Evolutionary conservation across 2,329 filamentous ascomycete species (phyloP).

Genomic region (Ophiostoma sp.): DNA sequence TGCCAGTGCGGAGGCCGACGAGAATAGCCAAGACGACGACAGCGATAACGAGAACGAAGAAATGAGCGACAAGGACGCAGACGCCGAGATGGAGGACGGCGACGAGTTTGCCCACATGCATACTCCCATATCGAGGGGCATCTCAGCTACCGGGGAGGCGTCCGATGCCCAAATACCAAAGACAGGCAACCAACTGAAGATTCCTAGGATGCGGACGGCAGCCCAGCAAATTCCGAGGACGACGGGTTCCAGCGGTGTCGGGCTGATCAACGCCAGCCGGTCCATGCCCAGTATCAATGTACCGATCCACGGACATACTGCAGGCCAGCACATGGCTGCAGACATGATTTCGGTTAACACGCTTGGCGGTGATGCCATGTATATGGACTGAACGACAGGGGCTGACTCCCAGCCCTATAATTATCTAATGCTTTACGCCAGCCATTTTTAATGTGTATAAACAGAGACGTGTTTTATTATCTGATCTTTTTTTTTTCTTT

Average conservation of each 20-base stretch:
- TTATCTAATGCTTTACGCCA: background rate
- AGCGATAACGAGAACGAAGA: slow-evolving; percentile 13
- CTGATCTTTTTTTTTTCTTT: background rate
- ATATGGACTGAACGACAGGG: slow-evolving; percentile 47
- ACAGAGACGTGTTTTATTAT: background rate
- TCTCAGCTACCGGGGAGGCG: background rate
- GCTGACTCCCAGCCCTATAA: background rate
- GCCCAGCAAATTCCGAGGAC: slow-evolving; percentile 35
- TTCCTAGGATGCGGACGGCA: slow-evolving; percentile 38
- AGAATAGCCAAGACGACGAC: background rate
- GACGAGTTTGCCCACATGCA: slow-evolving; percentile 56
- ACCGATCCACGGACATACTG: slow-evolving; percentile 40
- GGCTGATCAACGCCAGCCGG: slow-evolving; percentile 12
- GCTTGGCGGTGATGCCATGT: slow-evolving; percentile 51
- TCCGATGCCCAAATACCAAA: background rate
- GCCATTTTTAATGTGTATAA: background rate
- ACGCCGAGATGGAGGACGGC: slow-evolving; percentile 59
- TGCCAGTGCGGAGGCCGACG: background rate
- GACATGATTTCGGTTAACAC: slow-evolving; percentile 49
- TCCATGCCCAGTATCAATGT: slow-evolving; percentile 45
- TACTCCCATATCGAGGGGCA: slow-evolving; percentile 37
- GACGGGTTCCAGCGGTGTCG: slow-evolving; percentile 31
- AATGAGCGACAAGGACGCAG: slow-evolving; percentile 33
- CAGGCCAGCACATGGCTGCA: background rate
- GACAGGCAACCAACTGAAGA: slow-evolving; percentile 6